Evolutionary conservation across 306 rosid species (phyloP).

Genomic region (Cercis canadensis): DNA sequence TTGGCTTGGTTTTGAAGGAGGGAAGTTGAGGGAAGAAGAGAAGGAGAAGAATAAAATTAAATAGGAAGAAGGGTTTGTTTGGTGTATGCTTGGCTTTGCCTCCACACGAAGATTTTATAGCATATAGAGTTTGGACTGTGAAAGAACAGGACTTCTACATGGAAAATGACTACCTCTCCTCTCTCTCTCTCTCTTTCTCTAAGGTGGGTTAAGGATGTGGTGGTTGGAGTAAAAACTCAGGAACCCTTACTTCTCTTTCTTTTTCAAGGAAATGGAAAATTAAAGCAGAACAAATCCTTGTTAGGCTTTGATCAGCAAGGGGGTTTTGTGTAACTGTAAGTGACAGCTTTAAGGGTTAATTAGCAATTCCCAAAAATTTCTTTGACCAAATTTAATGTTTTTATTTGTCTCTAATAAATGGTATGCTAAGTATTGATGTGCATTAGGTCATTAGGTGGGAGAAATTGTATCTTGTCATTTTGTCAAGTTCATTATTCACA

Average conservation of each 20-base stretch:
- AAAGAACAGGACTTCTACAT: conserved; percentile 63
- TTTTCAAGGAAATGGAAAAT: conserved; percentile 30
- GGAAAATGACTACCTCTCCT: conserved; percentile 68
- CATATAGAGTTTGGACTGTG: conserved; percentile 51
- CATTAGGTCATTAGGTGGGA: conserved; percentile 31
- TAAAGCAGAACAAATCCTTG: conserved; percentile 30
- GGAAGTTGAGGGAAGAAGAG: too few species aligned
- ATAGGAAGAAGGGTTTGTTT: conserved; percentile 41
- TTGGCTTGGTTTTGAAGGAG: conserved; percentile 84
- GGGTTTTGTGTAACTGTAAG: conserved; percentile 12
- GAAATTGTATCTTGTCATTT: conserved; percentile 13
- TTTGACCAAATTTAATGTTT: conserved; percentile 41
- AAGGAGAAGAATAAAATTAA: conserved; percentile 12
- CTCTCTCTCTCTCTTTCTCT: conserved; percentile 40
- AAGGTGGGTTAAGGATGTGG: conserved; percentile 55
- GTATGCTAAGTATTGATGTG: neutral
- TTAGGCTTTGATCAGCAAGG: too few species aligned
- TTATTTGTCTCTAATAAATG: neutral
- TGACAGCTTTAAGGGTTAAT: conserved; percentile 21
- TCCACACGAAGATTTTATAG: conserved; percentile 63
- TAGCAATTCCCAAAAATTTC: conserved; percentile 26
- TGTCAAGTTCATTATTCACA: conserved; percentile 25
- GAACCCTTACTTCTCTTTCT: conserved; percentile 46
- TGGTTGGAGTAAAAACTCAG: conserved; percentile 84
- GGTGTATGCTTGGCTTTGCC: conserved; percentile 94